phyloP scores from a whole-genome alignment of 2,329 filamentous ascomycete genomes.

The Ilyonectria robusta region DNA sequence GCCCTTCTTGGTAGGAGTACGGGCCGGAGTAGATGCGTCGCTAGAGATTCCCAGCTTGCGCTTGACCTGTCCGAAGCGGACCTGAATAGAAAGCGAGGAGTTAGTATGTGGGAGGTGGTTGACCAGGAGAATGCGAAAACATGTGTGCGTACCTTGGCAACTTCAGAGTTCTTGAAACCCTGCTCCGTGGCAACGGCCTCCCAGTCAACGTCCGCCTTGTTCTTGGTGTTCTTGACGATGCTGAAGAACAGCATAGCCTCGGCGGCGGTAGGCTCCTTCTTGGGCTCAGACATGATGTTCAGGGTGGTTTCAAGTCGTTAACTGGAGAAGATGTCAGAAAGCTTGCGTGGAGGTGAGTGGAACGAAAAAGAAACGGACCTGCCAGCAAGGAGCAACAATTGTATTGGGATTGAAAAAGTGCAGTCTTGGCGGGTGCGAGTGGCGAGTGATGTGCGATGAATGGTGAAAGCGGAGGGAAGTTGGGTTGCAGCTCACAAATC shows the following conservation, averaged over 20 bases:
- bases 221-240: slow-evolving; percentile 60
- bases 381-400: not conserved
- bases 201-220: slow-evolving; percentile 65
- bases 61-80: slow-evolving; percentile 66
- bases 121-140: not conserved
- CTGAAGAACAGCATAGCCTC: slow-evolving; percentile 62
- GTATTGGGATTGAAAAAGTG: not conserved
- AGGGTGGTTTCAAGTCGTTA: not conserved
- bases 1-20: slow-evolving; percentile 45
- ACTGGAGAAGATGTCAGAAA: not conserved
- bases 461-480: slow-evolving; percentile 1
- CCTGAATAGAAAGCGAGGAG: slow-evolving; percentile 41
- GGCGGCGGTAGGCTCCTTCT: slow-evolving; percentile 55
- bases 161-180: slow-evolving; percentile 61
- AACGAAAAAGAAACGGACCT: not conserved
- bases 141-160: slow-evolving; percentile 57
- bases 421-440: not conserved
- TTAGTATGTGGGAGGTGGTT: slow-evolving; percentile 11
- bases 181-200: slow-evolving; percentile 57
- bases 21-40: slow-evolving; percentile 37
- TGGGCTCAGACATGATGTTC: slow-evolving; percentile 50
- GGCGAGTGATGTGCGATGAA: not conserved
- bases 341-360: not conserved
- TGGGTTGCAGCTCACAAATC: not conserved
- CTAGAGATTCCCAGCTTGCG: slow-evolving; percentile 59